phyloP scores from a whole-genome alignment of 306 rosid species.

The Prunus campanulata region DNA sequence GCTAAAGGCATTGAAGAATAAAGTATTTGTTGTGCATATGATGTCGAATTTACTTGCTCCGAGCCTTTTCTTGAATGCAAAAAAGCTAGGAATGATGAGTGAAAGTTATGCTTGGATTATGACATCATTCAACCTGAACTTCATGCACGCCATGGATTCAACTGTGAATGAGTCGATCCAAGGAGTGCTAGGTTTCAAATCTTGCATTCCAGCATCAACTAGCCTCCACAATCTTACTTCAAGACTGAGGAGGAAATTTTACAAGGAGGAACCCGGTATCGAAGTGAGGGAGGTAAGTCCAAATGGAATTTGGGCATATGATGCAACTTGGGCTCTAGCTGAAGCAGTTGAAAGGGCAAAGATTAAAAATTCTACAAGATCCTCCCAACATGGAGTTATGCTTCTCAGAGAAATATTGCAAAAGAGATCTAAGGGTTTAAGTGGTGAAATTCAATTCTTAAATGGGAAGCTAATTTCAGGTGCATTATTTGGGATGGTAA shows the following conservation, averaged over 20 bases:
- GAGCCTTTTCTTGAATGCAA: too few relatives aligned
- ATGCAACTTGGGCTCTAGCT: neutral
- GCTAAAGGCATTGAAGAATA: neutral
- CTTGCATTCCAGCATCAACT: neutral
- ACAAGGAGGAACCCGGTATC: neutral
- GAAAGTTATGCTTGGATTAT: constrained; percentile 10
- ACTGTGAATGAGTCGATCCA: neutral
- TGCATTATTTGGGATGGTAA: neutral
- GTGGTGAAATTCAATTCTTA: neutral
- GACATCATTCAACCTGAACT: neutral
- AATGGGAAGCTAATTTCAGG: neutral
- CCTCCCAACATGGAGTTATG: neutral
- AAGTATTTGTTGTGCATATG: constrained; percentile 7
- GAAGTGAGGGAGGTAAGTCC: neutral
- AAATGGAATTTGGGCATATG: neutral
- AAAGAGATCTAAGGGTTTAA: neutral
- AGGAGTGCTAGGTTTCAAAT: neutral
- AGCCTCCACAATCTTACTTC: neutral
- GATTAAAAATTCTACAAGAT: neutral
- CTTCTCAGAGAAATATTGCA: neutral
- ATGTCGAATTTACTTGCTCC: neutral
- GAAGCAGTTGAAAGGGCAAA: neutral
- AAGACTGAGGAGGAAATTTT: too few relatives aligned
- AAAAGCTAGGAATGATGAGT: constrained; percentile 7
- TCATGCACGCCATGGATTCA: neutral